These are phyloP conservation scores for Clarireedia monteithiana DNA, from an alignment of 2,329 filamentous ascomycete species.

Conservation along the genomic window DNA sequence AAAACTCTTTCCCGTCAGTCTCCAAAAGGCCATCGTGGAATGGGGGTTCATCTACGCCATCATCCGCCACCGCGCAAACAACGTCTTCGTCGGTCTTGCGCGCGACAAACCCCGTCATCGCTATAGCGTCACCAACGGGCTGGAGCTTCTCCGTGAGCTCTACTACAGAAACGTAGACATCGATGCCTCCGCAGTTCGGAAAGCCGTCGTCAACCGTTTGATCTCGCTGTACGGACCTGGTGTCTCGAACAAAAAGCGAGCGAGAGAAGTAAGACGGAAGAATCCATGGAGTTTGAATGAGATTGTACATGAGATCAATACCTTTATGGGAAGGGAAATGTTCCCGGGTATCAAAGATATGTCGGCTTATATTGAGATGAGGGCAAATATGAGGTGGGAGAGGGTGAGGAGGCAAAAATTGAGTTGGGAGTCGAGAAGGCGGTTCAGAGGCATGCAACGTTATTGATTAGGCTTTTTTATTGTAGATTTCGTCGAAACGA, in stretches of 20 bases:
- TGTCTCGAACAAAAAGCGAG: conserved; percentile 15
- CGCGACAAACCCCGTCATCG: background rate
- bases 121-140: conserved; percentile 18
- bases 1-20: conserved; percentile 34
- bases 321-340: conserved; percentile 10
- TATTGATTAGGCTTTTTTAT: no score
- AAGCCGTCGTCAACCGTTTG: conserved; percentile 22
- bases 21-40: conserved; percentile 40
- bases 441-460: background rate
- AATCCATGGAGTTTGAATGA: conserved; percentile 12
- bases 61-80: background rate
- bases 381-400: background rate
- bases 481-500: no score
- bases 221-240: conserved; percentile 22
- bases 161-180: conserved; percentile 17
- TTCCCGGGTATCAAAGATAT: background rate
- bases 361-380: background rate
- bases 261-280: conserved; percentile 11
- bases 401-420: background rate
- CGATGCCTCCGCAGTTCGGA: conserved; percentile 10
- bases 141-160: conserved; percentile 22
- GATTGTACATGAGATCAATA: conserved; percentile 16
- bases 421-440: background rate
- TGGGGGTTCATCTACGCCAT: conserved; percentile 38
- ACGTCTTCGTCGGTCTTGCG: background rate